Evolutionary conservation across 345 rosid genomes (phyloP).

Genomic region (Linum trigynum): DNA sequence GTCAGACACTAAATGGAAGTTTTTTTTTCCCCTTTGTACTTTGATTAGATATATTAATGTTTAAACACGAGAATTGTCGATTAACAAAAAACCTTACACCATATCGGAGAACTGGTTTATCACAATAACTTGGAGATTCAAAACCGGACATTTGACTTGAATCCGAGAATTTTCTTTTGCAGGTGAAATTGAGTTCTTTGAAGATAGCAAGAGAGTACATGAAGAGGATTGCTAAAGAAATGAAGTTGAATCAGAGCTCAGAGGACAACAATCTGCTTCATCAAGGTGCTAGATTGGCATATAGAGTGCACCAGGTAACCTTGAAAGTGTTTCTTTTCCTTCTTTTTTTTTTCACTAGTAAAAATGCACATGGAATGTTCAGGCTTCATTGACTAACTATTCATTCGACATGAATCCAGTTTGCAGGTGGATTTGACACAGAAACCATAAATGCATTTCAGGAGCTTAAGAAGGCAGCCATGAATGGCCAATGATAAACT

Average conservation of each 20-base stretch:
- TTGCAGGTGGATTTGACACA: slow-evolving; percentile 87
- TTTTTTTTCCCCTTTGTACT: too few relatives aligned
- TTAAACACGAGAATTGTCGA: too few relatives aligned
- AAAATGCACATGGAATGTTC: too few relatives aligned
- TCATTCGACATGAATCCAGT: slow-evolving; percentile 29
- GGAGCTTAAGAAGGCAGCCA: slow-evolving; percentile 46
- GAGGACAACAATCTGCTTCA: slow-evolving; percentile 45
- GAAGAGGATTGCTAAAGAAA: slow-evolving; percentile 50
- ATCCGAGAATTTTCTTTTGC: slow-evolving; percentile 13
- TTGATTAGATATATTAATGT: too few relatives aligned
- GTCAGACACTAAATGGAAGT: too few relatives aligned
- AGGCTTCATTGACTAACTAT: not conserved
- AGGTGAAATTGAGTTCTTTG: slow-evolving; percentile 69
- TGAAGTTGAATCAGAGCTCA: slow-evolving; percentile 23
- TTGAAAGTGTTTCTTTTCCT: not conserved
- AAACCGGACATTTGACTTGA: not conserved
- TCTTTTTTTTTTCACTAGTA: too few relatives aligned
- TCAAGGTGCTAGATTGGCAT: slow-evolving; percentile 77
- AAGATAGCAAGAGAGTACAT: slow-evolving; percentile 58
- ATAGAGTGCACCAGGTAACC: slow-evolving; percentile 74
- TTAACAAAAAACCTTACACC: too few relatives aligned
- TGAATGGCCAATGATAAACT: slow-evolving; percentile 6
- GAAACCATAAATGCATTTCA: slow-evolving; percentile 50
- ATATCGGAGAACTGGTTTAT: too few relatives aligned
- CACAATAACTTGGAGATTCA: too few relatives aligned